Conservation (phyloP, 345 rosid genomes). For the Diplotaxis tenuifolia region DNA sequence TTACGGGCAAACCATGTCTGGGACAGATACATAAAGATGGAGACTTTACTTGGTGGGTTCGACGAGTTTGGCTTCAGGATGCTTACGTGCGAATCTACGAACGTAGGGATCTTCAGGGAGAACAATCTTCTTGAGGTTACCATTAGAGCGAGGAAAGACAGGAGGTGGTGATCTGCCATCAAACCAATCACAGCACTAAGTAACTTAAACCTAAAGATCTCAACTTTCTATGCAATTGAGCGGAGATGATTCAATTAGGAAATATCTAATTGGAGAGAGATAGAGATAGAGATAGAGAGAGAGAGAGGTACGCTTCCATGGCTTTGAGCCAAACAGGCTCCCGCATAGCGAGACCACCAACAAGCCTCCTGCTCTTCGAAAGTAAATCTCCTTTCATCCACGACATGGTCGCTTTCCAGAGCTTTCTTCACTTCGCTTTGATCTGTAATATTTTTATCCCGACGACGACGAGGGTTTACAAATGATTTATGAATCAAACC, state of each 20-base stretch:
- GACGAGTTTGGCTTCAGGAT: conserved; percentile 53
- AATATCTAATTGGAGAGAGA: background rate
- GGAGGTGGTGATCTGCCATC: conserved; percentile 59
- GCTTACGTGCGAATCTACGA: conserved; percentile 58
- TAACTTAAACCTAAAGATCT: background rate
- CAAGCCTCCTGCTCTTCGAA: conserved; percentile 70
- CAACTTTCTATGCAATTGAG: background rate
- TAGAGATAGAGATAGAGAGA: conserved; percentile 18
- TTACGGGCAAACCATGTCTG: background rate
- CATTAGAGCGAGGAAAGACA: conserved; percentile 63
- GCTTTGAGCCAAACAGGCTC: conserved; percentile 90
- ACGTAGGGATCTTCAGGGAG: conserved; percentile 82
- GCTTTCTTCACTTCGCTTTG: background rate
- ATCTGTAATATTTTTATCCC: background rate
- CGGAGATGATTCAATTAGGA: background rate
- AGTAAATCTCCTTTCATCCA: conserved; percentile 87
- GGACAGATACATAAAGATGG: background rate
- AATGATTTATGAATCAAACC: conserved; percentile 17
- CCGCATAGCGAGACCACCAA: conserved; percentile 72
- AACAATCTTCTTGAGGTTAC: conserved; percentile 60
- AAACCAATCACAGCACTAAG: background rate
- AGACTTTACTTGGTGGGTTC: conserved; percentile 66
- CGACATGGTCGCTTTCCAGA: conserved; percentile 47
- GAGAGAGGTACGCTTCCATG: conserved; percentile 70
- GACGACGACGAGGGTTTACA: conserved; percentile 25